A percentile compares a stretch with the other conserved stretches of the same genome.
Conservation (phyloP, 2,329 filamentous ascomycete species). For the Trichoderma hamatum region DNA sequence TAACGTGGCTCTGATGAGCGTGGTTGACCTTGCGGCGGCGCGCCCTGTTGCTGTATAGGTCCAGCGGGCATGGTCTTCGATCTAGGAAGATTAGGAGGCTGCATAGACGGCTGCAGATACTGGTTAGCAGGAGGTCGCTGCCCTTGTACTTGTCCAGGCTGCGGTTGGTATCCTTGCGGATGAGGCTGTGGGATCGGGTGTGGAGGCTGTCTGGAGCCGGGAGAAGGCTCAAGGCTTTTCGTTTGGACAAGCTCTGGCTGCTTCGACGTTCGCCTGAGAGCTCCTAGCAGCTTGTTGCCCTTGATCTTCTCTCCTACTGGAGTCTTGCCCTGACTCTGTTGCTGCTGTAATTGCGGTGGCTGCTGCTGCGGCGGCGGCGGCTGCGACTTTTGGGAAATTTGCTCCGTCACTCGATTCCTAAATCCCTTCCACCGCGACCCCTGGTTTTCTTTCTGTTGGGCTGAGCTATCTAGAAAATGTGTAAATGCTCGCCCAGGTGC, state of each 20-base stretch:
- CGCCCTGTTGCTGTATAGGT: background rate
- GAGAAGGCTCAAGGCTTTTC: background rate
- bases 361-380: background rate
- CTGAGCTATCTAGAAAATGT: background rate
- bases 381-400: conserved; percentile 31
- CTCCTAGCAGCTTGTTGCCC: conserved; percentile 37
- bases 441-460: conserved; percentile 30
- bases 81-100: background rate
- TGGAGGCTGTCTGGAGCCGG: background rate
- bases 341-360: background rate
- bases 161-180: conserved; percentile 28
- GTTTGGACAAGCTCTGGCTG: background rate
- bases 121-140: background rate
- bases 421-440: conserved; percentile 42
- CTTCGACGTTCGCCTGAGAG: conserved; percentile 41
- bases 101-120: conserved; percentile 10
- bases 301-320: conserved; percentile 21
- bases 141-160: conserved; percentile 29
- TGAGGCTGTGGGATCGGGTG: conserved; percentile 1
- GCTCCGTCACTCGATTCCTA: conserved; percentile 39
- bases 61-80: conserved; percentile 5
- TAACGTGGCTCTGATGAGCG: conserved; percentile 40
- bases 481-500: background rate
- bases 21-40: background rate
- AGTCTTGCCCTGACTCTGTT: conserved; percentile 22